Conservation (phyloP, 2,329 filamentous ascomycete species). For the Clonostachys solani region DNA sequence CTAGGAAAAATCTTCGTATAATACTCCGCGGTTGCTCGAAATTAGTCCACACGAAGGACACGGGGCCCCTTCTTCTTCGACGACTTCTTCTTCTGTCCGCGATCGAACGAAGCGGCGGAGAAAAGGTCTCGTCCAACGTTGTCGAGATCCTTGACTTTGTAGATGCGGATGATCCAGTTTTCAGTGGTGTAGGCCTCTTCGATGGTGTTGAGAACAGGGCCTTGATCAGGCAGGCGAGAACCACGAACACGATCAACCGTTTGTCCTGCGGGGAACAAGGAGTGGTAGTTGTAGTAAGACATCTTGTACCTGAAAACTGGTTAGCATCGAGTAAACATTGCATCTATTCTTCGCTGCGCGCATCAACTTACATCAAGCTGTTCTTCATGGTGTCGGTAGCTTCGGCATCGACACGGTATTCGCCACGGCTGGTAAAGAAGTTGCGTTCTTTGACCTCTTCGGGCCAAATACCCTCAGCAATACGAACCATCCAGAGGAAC, state of each 20-base stretch:
- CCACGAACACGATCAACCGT: conserved; percentile 86
- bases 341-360: background rate
- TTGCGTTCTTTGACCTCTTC: conserved; percentile 96
- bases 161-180: conserved; percentile 99
- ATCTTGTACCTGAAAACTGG: conserved; percentile 84
- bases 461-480: conserved; percentile 99
- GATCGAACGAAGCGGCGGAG: conserved; percentile 64
- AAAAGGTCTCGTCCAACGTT: conserved; percentile 89
- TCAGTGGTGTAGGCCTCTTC: conserved; percentile 98
- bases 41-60: conserved; percentile 67
- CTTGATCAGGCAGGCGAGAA: conserved; percentile 73
- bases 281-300: conserved; percentile 98
- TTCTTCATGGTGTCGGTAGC: conserved; percentile 98
- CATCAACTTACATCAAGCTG: conserved; percentile 81
- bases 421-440: conserved; percentile 90
- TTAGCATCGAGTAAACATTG: conserved; percentile 13
- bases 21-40: background rate
- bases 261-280: conserved; percentile 87
- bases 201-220: conserved; percentile 80
- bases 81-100: conserved; percentile 83
- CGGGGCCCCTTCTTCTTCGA: conserved; percentile 65
- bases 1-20: conserved; percentile 3
- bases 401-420: conserved; percentile 91
- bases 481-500: conserved; percentile 99
- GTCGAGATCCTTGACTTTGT: conserved; percentile 99